Percentiles rank a stretch among this genome's conserved stretches.
phyloP scores from a whole-genome alignment of 2,329 filamentous ascomycete species.

The Ophiostoma perfectum region DNA sequence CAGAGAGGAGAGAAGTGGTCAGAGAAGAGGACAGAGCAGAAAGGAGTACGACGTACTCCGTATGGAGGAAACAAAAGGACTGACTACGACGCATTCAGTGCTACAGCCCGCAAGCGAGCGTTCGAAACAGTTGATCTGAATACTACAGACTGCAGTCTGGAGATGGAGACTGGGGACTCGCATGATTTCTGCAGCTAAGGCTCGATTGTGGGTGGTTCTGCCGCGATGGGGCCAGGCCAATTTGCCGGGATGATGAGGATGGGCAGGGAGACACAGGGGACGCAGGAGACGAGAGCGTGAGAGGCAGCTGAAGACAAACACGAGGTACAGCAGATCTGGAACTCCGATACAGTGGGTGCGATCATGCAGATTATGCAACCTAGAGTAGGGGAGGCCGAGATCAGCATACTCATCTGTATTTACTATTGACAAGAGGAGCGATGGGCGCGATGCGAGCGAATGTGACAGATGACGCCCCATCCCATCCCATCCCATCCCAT shows the following conservation, averaged over 20 bases:
- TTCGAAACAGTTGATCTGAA: not conserved
- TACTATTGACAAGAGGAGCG: too few species aligned
- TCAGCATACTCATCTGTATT: not conserved
- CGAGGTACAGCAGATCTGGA: not conserved
- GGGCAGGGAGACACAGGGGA: not conserved
- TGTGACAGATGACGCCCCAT: too few species aligned
- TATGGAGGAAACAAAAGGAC: not conserved
- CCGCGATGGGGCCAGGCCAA: conserved; percentile 11
- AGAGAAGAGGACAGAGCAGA: not conserved
- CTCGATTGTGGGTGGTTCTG: too few species aligned
- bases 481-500: too few species aligned
- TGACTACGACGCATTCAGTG: conserved; percentile 6
- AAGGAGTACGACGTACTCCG: not conserved
- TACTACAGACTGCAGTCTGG: not conserved
- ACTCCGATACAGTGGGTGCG: conserved; percentile 1
- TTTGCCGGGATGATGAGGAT: conserved; percentile 14
- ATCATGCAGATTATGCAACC: not conserved
- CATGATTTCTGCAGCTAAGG: too few species aligned
- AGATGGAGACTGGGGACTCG: too few species aligned
- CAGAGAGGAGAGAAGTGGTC: too few species aligned
- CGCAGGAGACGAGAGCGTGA: not conserved
- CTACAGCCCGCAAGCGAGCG: conserved; percentile 1
- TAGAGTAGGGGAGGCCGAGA: conserved; percentile 4
- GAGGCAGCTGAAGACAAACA: not conserved
- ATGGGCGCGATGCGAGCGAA: too few species aligned